Evolutionary conservation across 441 rosid genomes (phyloP).

Genomic region (Mallotus repandus): DNA sequence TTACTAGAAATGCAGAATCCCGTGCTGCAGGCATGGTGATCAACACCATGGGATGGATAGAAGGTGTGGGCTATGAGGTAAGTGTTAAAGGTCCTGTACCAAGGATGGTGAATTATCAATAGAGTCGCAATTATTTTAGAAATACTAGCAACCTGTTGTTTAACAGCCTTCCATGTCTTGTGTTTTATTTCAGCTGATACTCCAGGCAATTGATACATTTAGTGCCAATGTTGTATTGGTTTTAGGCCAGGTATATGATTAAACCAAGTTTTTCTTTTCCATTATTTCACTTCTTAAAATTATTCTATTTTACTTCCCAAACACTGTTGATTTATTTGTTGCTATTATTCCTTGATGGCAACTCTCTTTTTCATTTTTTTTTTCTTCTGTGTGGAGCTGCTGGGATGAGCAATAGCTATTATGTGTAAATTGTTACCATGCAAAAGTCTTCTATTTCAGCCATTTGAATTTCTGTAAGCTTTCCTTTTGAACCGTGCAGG

Average conservation of each 20-base stretch:
- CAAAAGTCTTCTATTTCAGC: not conserved
- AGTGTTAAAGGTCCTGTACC: not conserved
- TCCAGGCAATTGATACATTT: slow-evolving; percentile 73
- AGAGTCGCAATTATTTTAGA: not conserved
- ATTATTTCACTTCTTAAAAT: too few species aligned
- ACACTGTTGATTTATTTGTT: too few species aligned
- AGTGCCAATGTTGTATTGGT: slow-evolving; percentile 83
- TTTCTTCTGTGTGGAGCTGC: not conserved
- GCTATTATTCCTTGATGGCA: not conserved
- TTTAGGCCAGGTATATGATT: slow-evolving; percentile 63
- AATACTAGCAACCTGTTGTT: slow-evolving; percentile 10
- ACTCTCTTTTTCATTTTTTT: not conserved
- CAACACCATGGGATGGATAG: slow-evolving; percentile 98
- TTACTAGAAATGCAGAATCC: slow-evolving; percentile 66
- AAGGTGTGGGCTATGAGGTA: slow-evolving; percentile 87
- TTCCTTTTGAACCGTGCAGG: slow-evolving; percentile 38
- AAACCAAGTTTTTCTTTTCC: too few species aligned
- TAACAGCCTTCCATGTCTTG: slow-evolving; percentile 12
- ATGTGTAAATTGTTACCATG: not conserved
- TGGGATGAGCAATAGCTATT: not conserved
- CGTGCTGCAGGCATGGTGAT: slow-evolving; percentile 89
- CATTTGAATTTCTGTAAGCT: not conserved
- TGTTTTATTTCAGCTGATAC: slow-evolving; percentile 58
- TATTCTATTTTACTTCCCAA: too few species aligned
- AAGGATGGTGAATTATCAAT: not conserved